Evolutionary conservation across 2,329 filamentous ascomycete genomes (phyloP).

Genomic region (Ascochyta lentis): DNA sequence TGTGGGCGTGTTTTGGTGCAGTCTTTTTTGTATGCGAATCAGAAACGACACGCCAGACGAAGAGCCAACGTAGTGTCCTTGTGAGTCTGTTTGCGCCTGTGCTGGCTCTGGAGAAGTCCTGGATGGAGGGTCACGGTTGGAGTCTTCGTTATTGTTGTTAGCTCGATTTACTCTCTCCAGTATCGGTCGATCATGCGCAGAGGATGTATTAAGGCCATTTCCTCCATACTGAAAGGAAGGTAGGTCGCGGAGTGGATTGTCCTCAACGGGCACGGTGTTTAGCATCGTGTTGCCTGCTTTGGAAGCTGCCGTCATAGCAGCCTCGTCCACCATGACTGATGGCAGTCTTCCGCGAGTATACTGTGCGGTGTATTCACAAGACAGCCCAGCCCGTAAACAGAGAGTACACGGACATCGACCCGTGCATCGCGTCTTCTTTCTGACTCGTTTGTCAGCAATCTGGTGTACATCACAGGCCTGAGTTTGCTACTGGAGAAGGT

Average conservation of each 20-base stretch:
- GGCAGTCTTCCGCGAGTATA: conserved; percentile 58
- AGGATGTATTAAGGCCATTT: conserved; percentile 10
- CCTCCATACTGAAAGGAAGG: conserved; percentile 12
- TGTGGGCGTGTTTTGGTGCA: conserved; percentile 50
- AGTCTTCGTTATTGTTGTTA: conserved; percentile 21
- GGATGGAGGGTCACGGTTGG: conserved; percentile 36
- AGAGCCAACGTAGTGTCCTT: conserved; percentile 58
- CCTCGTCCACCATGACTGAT: conserved; percentile 47
- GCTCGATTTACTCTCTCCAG: conserved; percentile 24
- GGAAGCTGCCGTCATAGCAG: conserved; percentile 30
- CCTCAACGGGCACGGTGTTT: conserved; percentile 18
- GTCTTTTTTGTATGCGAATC: conserved; percentile 57
- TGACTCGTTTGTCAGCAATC: conserved; percentile 23
- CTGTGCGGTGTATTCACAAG: conserved; percentile 59
- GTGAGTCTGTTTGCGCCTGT: conserved; percentile 51
- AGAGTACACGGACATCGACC: conserved; percentile 46
- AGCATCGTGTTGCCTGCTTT: conserved; percentile 26
- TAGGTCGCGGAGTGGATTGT: conserved; percentile 15
- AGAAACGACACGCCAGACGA: conserved; percentile 59
- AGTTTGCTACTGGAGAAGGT: not conserved
- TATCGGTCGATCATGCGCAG: conserved; percentile 23
- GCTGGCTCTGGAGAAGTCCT: conserved; percentile 55
- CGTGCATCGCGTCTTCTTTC: conserved; percentile 48
- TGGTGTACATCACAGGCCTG: not conserved
- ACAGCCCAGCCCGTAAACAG: conserved; percentile 40